Evolutionary conservation across 306 rosid genomes (phyloP), one percentile per base, ranked within the genome.

Genomic region (Glycine latifolia): DNA sequence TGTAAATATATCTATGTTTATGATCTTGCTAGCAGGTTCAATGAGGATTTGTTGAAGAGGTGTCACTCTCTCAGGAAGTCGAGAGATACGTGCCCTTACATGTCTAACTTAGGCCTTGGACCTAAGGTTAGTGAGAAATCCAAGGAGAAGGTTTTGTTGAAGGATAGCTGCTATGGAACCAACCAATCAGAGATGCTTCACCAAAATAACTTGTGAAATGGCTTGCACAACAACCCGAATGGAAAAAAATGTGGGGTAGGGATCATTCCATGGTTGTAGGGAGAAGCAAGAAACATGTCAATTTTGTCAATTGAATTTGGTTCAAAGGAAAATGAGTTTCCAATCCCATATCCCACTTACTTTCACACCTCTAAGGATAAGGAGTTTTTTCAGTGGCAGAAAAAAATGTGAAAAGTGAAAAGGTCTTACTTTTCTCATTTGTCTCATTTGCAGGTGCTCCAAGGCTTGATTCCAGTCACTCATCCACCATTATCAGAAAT

Each of bases 211-310:
- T 91, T 5, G 53, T 85, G 58, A 79, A 84, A 37, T 91, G 87
- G 88, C 86, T 91, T 8, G 15, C 76, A 10, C 11, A 73, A 11
- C 79, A 55, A 14, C 86, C 85, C 0, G 89, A 91, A 71, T 89
- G 93, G 95, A 83, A 77, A 53, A 83, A 54, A 81, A 85, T 86
- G 89, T 69, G 78, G 83, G 95, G 93, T 8, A 88, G 84, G 11
- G 95, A 91, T 66, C 95, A 89, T 75, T 91, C 89, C 82, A 10
- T 91, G 7, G 71, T 89, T 77, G 85, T 84, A 68, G 91, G 93
- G n/a, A 91, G 95, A 83, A 77, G 73, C 87, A 14, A 85, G 62
- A n/a, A 89, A 88, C 75, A 88, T 89, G 86, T 73, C 91, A 1
- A 0, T 89, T 5, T 77, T 91, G 81, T 58, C 75, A 0, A 88